Base-by-base conservation (phyloP, 257 asterid species). In the Coffea eugenioides region DNA sequence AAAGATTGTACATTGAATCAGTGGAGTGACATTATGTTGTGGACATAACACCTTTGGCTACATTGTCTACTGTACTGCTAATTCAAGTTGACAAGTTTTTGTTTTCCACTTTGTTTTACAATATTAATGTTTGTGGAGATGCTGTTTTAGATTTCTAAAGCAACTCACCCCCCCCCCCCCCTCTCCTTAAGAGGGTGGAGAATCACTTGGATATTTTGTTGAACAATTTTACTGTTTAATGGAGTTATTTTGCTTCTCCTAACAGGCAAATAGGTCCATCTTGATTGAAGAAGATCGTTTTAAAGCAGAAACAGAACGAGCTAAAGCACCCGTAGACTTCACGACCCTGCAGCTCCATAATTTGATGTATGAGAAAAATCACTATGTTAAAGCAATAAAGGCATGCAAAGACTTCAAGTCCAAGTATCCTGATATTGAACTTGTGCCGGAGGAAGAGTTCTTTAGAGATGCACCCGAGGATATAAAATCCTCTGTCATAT, bases 391-490 rank as follows among this genome's bases (percentile, higher is more conserved):
- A 92, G 99, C 99, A 31, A 91, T 96, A 68, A 96, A 94, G 79
- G 97, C 97, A 80, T 96, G 98, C 95, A 92, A 91, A 77, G 98
- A 92, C 83, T 96, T 96, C 80, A 96, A 87, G 89, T 90, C 98
- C n/a, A 96, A 92, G 77, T 92, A 89, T 84, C 89, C 97, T 80
- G 94, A 90, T 84, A 92, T 96, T 82, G 93, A 94, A 82, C 97
- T 96, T 76, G 96, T 91, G 65, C 94, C 97, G 0, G 97, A 93
- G 89, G 97, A 94, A 86, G 97, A 96, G 51, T 96, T 94, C 88
- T 78, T 88, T 61, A 85, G 86, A 82, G 95, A 90, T 89, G 97
- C 97, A 73, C 93, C 97, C 0, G 94, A 89, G 71, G 97, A 91
- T 46, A 96, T 92, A 71, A 94, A 91, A 84, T 89, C 79, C 78